Base-by-base conservation (phyloP, 495 filamentous ascomycete genomes). In the Penicillium soppii region DNA sequence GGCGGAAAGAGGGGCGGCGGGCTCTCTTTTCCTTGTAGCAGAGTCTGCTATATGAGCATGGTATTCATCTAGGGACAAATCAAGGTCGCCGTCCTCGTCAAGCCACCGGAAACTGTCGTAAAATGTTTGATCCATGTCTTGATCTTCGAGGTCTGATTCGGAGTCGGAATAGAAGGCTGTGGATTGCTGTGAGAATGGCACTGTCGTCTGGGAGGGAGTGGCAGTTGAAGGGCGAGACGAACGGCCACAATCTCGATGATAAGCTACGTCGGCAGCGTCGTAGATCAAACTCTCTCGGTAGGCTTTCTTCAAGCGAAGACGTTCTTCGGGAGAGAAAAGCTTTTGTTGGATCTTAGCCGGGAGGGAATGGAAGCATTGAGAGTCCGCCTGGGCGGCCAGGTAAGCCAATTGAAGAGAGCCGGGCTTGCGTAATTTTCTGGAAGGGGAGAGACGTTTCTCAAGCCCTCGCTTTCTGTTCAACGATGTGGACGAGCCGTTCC, bases 61-160 rank as follows among this genome's bases (percentile, higher is more conserved):
- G 38, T 81, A 79, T 49, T 79, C 72, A 52, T 78, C 75, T 25
- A 91, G 73, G 22, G 82, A 81, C 43, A 92, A 68, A 59, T 92
- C 86, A 17, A 92, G 71, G 43, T 88, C 82, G 12, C 86, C 82
- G 52, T 89, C 85, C 52, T 89, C 88, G 21, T 95, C 89, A 45
- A 92, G 71, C 88, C 89, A 91, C 26, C 85, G 81, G 57, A 92
- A 88, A 49, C 77, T 85, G 45, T 90, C 86, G 50, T 82, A 81
- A 43, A 90, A 75, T 32, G 71, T 69, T 42, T 74, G 71, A 47
- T 76, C 72, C 64, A 80, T 78, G n/a, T 70, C 70, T 40, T 71
- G 61, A 29, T 56, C 66, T 6, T 69, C 64, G 16, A 58, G 43
- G 37, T 66, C 65, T 13, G 61, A 62, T n/a, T 49, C 66, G 41